Evolutionary conservation across 2,329 filamentous ascomycete species (phyloP).

Genomic region (Dryadomyces quercivorus): DNA sequence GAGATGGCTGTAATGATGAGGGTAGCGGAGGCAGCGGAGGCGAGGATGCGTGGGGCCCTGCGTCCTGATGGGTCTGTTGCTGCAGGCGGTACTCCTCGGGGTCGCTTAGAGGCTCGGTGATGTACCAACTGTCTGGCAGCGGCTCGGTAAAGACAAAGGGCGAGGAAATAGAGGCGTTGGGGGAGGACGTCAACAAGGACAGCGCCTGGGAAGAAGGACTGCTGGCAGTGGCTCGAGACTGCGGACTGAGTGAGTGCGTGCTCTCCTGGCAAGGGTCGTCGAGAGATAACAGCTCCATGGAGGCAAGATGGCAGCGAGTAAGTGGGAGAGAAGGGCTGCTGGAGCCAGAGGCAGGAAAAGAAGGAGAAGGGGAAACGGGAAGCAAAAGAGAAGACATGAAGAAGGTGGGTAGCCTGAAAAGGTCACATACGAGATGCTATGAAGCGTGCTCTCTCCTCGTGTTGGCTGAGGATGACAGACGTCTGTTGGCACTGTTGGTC

Average conservation of each 20-base stretch:
- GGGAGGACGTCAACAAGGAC: conserved; percentile 12
- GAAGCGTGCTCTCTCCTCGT: background rate
- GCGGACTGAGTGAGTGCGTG: conserved; percentile 20
- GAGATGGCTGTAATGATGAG: conserved; percentile 1
- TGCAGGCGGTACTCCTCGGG: background rate
- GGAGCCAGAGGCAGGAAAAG: background rate
- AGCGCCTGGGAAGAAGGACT: conserved; percentile 4
- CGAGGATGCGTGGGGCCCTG: background rate
- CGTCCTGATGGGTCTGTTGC: background rate
- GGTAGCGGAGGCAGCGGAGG: background rate
- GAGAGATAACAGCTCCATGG: conserved; percentile 17
- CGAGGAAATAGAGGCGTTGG: background rate
- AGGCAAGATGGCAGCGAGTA: background rate
- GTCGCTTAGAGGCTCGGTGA: background rate
- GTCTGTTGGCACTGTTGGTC: too few relatives aligned
- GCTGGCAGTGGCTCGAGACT: conserved; percentile 13
- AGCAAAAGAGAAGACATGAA: background rate
- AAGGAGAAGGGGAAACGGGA: background rate
- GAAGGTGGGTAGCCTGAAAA: background rate
- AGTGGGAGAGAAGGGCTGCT: background rate
- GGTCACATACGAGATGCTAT: background rate
- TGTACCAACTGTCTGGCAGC: background rate
- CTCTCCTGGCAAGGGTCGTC: conserved; percentile 17
- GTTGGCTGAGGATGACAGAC: background rate
- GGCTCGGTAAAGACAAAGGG: background rate